A percentile compares a stretch with the other conserved stretches of the same genome.
Conservation (phyloP, 352 stramenopile genomes). For the Phytophthora constricta region DNA sequence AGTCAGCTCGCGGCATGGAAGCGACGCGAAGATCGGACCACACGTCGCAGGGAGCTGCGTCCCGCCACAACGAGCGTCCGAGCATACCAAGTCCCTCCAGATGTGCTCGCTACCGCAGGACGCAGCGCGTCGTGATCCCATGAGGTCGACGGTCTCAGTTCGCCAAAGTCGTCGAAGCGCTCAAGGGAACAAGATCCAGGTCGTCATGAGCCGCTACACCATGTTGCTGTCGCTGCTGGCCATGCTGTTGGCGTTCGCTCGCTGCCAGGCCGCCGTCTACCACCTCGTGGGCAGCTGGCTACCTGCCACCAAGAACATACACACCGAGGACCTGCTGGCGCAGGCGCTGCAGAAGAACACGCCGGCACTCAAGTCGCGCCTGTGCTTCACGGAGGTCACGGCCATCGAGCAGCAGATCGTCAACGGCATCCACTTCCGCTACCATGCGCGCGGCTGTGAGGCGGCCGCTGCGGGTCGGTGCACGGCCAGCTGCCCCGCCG, state of each 20-base stretch:
- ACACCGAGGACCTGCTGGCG: constrained; percentile 41
- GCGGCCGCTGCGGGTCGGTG: constrained; percentile 34
- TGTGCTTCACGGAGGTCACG: constrained; percentile 56
- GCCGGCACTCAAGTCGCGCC: constrained; percentile 16
- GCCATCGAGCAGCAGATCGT: constrained; percentile 67
- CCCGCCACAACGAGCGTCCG: not conserved
- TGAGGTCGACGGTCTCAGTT: constrained; percentile 23
- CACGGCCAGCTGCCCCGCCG: constrained; percentile 19
- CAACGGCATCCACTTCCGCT: constrained; percentile 70
- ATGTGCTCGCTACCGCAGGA: too few species aligned
- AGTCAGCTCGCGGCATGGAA: constrained; percentile 8
- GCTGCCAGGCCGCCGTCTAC: constrained; percentile 20
- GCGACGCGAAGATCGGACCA: not conserved
- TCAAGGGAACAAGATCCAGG: constrained; percentile 10
- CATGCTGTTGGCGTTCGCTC: constrained; percentile 15
- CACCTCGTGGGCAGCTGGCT: constrained; percentile 55
- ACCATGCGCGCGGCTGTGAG: constrained; percentile 51
- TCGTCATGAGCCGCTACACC: constrained; percentile 9
- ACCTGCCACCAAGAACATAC: constrained; percentile 36
- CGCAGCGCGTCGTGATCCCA: not conserved
- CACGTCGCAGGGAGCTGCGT: not conserved
- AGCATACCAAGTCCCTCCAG: too few species aligned
- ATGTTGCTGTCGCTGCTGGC: constrained; percentile 17
- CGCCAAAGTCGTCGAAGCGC: constrained; percentile 22
- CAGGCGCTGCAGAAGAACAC: constrained; percentile 41